Percentiles rank a stretch among this genome's conserved stretches.
These are phyloP conservation scores for Labyrinthula sp. DNA, from an alignment of 352 stramenopile genomes.

Conservation along the genomic window DNA sequence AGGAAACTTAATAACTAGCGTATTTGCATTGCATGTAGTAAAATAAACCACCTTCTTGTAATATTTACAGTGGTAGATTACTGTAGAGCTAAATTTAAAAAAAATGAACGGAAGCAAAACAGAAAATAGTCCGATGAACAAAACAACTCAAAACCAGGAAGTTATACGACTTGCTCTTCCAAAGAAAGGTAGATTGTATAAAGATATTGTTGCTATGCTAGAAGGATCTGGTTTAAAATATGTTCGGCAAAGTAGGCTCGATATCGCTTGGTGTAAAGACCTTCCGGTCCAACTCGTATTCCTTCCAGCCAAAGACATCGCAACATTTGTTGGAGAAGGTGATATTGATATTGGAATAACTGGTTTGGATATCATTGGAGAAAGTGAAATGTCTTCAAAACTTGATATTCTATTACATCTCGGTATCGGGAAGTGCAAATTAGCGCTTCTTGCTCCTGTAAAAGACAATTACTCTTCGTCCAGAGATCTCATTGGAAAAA, in stretches of 20 bases:
- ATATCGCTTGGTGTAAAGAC: constrained; percentile 72
- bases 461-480: constrained; percentile 55
- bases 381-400: constrained; percentile 59
- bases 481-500: constrained; percentile 60
- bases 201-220: constrained; percentile 76
- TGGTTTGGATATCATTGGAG: constrained; percentile 69
- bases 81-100: no score
- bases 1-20: no score
- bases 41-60: no score
- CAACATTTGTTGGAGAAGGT: constrained; percentile 85
- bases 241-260: constrained; percentile 49
- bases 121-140: neutral
- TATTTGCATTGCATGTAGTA: no score
- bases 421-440: constrained; percentile 79
- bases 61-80: no score
- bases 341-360: constrained; percentile 96
- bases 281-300: constrained; percentile 89
- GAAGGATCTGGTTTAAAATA: constrained; percentile 82
- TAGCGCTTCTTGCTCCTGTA: constrained; percentile 80
- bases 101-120: neutral
- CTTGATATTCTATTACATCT: constrained; percentile 74
- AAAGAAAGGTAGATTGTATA: constrained; percentile 89
- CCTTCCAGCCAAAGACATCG: constrained; percentile 83
- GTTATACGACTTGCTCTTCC: constrained; percentile 69
- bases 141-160: constrained; percentile 7